phyloP scores from a whole-genome alignment of 371 early-diverging fungal species.

The Conidiobolus incongruus region DNA sequence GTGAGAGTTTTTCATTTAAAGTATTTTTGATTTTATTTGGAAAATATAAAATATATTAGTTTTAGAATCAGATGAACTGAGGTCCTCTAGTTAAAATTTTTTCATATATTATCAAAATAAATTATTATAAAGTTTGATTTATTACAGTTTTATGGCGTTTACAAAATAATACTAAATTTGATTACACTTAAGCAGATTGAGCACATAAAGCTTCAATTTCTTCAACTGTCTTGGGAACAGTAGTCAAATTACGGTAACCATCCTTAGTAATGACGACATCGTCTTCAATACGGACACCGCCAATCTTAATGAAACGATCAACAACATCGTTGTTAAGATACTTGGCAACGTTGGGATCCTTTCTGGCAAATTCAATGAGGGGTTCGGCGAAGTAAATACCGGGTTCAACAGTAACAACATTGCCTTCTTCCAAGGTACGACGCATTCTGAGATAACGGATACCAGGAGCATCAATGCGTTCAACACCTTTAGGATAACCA shows the following conservation, averaged over 20 bases:
- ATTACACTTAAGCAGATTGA: too few species aligned
- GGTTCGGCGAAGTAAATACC: conserved; percentile 49
- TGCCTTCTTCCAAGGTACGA: conserved; percentile 45
- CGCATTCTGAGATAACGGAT: conserved; percentile 71
- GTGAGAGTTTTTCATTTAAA: too few species aligned
- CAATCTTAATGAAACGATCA: conserved; percentile 44
- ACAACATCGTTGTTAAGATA: conserved; percentile 47
- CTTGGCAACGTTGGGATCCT: conserved; percentile 24
- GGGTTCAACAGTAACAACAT: conserved; percentile 87
- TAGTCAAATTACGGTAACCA: conserved; percentile 45
- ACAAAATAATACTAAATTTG: too few species aligned
- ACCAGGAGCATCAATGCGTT: conserved; percentile 58
- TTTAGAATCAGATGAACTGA: too few species aligned
- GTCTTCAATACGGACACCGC: conserved; percentile 88
- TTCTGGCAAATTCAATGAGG: conserved; percentile 21
- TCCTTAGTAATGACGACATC: conserved; percentile 52
- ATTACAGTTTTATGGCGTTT: too few species aligned
- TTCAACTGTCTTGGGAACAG: conserved; percentile 43
- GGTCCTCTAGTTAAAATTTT: too few species aligned
- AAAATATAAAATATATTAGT: too few species aligned
- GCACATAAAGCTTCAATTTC: conserved; percentile 31
- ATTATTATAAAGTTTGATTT: too few species aligned
- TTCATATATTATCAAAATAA: too few species aligned
- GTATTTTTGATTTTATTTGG: too few species aligned
- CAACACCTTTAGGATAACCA: conserved; percentile 60